Base-by-base conservation (phyloP, 805 yeast genomes). In the Zygosaccharomyces bisporus region DNA sequence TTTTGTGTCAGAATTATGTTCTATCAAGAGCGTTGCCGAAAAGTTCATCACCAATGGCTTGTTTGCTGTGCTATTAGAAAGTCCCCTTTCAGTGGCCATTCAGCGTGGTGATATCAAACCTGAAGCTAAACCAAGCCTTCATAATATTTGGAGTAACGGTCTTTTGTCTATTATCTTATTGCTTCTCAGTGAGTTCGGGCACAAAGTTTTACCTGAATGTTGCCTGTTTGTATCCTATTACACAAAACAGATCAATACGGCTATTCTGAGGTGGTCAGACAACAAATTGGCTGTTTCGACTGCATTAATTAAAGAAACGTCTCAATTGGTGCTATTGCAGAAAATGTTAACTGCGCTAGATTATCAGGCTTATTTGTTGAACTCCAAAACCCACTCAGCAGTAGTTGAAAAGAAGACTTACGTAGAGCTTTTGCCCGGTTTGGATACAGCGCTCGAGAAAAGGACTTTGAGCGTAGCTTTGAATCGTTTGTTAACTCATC, bases 71-170 rank as follows among this genome's bases (percentile, higher is more conserved):
- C 66, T 90, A 32, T 73, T 81, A 3, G 95, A 88, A 54, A 81
- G 93, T 44, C 81, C 89, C 4, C 72, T 86, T 1, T 83, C 95
- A 0, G 64, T 72, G 19, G 71, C 72, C 1, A 77, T 90, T 32
- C 87, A 83, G 57, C 69, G 73, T 4, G 95, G 95, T 0, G 74
- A 74, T 6, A 64, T 86, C 2, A 68, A 72, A 10, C 74, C 85
- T 2, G 72, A 71, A 30, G 56, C 65, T 0, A 62, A 77, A 3
- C 75, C 86, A 0, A 75, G 76, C 38, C 64, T 85, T 46, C 91
- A 89, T 60, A 73, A 76, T 41, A 69, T 86, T n/a, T 90, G 97
- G 97, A 75, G 80, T n/a, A 80, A 82, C 55, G 95, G 96, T 1
- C 65, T 90, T 13, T 68, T 90, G 23, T 81, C 93, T 0, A 76